Evolutionary conservation across 2,329 filamentous ascomycete genomes (phyloP), one percentile per base, ranked within the genome.

Genomic region (Amphichorda felina): DNA sequence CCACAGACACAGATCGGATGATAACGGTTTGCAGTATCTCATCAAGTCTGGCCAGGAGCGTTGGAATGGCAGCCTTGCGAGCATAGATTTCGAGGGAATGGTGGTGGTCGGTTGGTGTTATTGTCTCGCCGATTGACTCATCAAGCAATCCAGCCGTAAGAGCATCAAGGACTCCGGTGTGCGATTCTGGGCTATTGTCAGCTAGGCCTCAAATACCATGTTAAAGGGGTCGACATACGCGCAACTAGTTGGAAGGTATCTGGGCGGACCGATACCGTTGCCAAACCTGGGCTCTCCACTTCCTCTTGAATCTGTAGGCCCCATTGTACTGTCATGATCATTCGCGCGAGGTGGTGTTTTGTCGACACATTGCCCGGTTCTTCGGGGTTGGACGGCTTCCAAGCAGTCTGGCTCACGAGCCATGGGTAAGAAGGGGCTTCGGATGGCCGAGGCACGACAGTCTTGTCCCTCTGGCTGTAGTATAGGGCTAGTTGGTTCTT

Each of bases 291-390:
- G 5, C 54, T 55, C 15, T 61, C 55, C 11, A 61, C 45, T 13
- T 67, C 47, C 41, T 72, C 66, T 36, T 59, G 54, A 3, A 65
- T 59, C 8, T 62, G 56, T n/a, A 75, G 42, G 3, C 55, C 58
- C 72, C 72, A 76, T 39, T 59, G 62, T 17, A 60, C 50, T 10
- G 58, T 57, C 55, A 75, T 54, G 36, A 76, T 51, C 37, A 51
- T 52, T 13, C 64, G 41, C 1, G 54, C 63, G 9, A 64, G 45
- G 19, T 43, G 54, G 27, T 60, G 48, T 46, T 74, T 75, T 8
- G 32, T 32, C 15, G 33, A 26, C 17, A 16, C 19, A n/a, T 4
- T 14, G 3, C 17, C 32, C 3, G 22, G 18, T 18, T 16, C 8
- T 15, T 36, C n/a, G 8, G 5, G 35, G 29, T 31, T 25, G n/a